Percentiles rank a stretch among this genome's conserved stretches.
Conservation (phyloP, 306 rosid genomes). For the Styphnolobium japonicum region DNA sequence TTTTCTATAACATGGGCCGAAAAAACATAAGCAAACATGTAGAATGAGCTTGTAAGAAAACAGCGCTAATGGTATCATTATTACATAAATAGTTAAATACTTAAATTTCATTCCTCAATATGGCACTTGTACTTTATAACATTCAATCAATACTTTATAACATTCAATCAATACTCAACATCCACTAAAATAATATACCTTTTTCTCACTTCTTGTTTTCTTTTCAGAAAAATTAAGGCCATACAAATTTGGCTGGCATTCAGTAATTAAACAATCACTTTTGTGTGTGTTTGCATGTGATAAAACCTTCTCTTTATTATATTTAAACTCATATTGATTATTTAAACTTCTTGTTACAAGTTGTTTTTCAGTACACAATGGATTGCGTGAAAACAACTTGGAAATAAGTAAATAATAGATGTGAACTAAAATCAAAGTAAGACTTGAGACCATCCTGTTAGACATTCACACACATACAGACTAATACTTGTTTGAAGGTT, state of each 20-base stretch:
- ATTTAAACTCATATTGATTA: background rate
- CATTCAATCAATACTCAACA: background rate
- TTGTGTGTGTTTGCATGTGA: background rate
- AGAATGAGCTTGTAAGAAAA: background rate
- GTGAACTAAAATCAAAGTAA: background rate
- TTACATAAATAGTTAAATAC: background rate
- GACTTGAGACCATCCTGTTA: background rate
- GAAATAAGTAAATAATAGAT: background rate
- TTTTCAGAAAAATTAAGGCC: background rate
- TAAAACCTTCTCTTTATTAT: background rate
- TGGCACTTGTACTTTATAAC: background rate
- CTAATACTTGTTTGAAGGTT: background rate
- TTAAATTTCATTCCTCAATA: background rate
- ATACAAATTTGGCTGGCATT: background rate
- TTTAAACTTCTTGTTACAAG: background rate
- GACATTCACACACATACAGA: background rate
- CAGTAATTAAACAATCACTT: background rate
- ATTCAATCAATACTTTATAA: background rate
- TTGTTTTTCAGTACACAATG: background rate
- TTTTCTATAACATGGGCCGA: background rate
- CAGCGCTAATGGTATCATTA: background rate
- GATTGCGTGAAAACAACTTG: background rate
- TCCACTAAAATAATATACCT: background rate
- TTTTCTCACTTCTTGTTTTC: background rate
- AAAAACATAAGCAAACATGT: background rate